Evolutionary conservation across 768 basidiomycete genomes (phyloP), one percentile per base, ranked within the genome.

Genomic region (Leccinum variicolor): DNA sequence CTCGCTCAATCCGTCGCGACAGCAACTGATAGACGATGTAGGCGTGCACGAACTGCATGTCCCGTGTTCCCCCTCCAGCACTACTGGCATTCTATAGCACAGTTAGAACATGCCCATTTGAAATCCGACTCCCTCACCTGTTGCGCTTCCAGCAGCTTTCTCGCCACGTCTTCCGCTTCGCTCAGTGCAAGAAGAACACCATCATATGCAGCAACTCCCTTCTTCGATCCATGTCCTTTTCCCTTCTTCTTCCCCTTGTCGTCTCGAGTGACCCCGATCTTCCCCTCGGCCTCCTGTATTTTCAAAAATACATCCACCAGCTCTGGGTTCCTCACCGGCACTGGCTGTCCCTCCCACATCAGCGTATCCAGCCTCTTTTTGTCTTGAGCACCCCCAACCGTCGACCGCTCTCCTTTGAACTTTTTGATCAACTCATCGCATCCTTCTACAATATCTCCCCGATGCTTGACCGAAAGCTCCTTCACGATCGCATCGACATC

Each of bases 261-360:
- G 14, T 67, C 66, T 29, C 65, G 71, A 55, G 72, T 68, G 26
- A 74, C 75, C 28, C 74, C 74, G 47, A 97, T 74, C 58, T 78
- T 82, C 9, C 72, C 75, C 65, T 94, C 83, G 1, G 89, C 90
- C 17, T 87, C 84, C 66, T 95, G 92, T 4, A 96, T 88, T 62
- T 83, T 89, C 61, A 92, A 73, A 55, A 97, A 75, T 29, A 91
- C 90, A 65, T 89, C 90, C 49, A 97, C 95, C 56, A 98, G 76
- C 72, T 98, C 94, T 0, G 93, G 92, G 66, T 89, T 94, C 54
- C 95, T 82, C 47, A 97, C 81, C 17, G 94, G 92, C 6, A 98
- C 84, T 0, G 84, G 83, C 63, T 88, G 81, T 6, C 84, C 92
- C 60, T 94, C 93, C 92, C 94, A 97, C 2, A 77, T 61, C 34